Conservation (phyloP, 2,329 filamentous ascomycete species). For the Teratosphaeria viscida region DNA sequence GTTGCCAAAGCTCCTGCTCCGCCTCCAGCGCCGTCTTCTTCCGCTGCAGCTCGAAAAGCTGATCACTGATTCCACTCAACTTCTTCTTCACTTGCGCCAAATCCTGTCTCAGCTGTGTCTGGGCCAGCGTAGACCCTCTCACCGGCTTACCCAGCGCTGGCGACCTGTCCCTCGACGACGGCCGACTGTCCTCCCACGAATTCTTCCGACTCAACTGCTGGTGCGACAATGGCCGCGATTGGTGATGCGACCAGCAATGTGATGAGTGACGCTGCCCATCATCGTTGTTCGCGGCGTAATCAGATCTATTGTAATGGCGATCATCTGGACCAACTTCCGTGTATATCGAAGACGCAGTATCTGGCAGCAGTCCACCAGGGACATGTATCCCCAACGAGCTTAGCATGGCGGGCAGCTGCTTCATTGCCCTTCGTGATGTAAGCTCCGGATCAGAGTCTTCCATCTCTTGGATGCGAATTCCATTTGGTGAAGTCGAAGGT, state of each 20-base stretch:
- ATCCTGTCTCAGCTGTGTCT: neutral
- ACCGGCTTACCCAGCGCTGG: neutral
- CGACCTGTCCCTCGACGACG: neutral
- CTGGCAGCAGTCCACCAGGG: neutral
- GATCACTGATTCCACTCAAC: neutral
- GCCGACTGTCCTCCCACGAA: neutral
- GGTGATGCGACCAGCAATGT: too few species aligned
- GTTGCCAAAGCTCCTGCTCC: neutral
- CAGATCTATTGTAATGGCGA: neutral
- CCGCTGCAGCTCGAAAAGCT: neutral
- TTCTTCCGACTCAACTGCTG: neutral
- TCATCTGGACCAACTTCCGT: neutral
- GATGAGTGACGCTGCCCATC: neutral
- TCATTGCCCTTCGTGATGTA: neutral
- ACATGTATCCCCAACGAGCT: neutral
- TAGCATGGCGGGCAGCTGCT: neutral
- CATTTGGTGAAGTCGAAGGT: neutral
- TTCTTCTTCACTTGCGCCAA: neutral
- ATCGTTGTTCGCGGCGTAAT: neutral
- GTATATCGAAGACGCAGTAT: neutral
- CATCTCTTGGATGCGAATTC: neutral
- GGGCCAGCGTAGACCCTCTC: neutral
- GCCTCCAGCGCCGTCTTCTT: neutral
- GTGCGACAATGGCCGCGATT: neutral
- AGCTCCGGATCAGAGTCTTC: neutral